Evolutionary conservation across 495 filamentous ascomycete genomes (phyloP).

Genomic region (Lindgomyces ingoldianus): DNA sequence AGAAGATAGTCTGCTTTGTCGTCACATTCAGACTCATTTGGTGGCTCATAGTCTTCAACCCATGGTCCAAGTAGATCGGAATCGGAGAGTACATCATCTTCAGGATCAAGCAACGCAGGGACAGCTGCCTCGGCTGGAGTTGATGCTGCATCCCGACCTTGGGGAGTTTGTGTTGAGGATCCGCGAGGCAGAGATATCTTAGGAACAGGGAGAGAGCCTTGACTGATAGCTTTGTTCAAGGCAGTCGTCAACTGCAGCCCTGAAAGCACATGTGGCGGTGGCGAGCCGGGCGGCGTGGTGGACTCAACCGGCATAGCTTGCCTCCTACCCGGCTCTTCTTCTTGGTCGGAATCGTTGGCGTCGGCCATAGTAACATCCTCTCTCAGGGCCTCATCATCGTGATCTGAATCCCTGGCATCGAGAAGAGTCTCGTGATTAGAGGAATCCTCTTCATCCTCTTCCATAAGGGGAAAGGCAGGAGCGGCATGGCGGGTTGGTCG

Average conservation of each 20-base stretch:
- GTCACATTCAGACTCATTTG: slow-evolving; percentile 29
- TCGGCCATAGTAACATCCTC: slow-evolving; percentile 10
- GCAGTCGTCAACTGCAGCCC: neutral
- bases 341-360: slow-evolving; percentile 1
- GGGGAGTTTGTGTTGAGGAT: slow-evolving; percentile 15
- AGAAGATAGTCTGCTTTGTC: slow-evolving; percentile 35
- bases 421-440: slow-evolving; percentile 27
- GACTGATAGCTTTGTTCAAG: neutral
- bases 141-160: slow-evolving; percentile 3
- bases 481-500: slow-evolving; percentile 29
- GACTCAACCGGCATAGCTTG: neutral
- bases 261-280: slow-evolving; percentile 2
- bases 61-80: slow-evolving; percentile 29
- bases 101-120: slow-evolving; percentile 12
- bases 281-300: slow-evolving; percentile 19
- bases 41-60: slow-evolving; percentile 10
- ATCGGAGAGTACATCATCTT: slow-evolving; percentile 36
- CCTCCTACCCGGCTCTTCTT: neutral
- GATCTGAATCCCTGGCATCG: slow-evolving; percentile 26
- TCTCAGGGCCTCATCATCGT: slow-evolving; percentile 7
- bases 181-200: slow-evolving; percentile 2
- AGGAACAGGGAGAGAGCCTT: neutral
- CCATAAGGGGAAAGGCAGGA: slow-evolving; percentile 32
- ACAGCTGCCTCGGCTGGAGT: slow-evolving; percentile 5
- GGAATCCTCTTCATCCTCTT: slow-evolving; percentile 30